These are phyloP conservation scores for Chlorella sorokiniana DNA, from an alignment of 139 green algal species.

Conservation along the genomic window DNA sequence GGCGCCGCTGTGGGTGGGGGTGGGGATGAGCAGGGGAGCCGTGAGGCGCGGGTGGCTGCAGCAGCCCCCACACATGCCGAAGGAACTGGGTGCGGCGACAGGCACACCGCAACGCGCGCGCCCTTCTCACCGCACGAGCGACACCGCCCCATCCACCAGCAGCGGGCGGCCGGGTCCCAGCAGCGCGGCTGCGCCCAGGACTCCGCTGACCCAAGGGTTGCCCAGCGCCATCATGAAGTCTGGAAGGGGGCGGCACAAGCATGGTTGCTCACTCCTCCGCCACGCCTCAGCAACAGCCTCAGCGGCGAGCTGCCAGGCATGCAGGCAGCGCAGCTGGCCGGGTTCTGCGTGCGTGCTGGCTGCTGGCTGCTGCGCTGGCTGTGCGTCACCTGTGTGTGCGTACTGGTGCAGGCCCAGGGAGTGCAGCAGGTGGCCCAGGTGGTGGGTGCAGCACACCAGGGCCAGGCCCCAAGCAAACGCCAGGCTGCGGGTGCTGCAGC, in stretches of 20 bases:
- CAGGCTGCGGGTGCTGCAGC: conserved; percentile 58
- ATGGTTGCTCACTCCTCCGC: neutral
- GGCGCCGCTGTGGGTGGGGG: conserved; percentile 47
- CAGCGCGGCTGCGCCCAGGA: conserved; percentile 78
- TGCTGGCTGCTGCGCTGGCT: neutral
- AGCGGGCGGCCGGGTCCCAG: conserved; percentile 78
- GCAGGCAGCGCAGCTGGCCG: no score
- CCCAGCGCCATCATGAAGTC: conserved; percentile 66
- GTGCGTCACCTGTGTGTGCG: conserved; percentile 45
- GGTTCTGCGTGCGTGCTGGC: no score
- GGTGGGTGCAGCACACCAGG: conserved; percentile 78
- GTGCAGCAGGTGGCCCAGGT: conserved; percentile 83
- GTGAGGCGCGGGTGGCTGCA: neutral
- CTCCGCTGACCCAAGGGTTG: conserved; percentile 61
- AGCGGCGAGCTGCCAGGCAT: no score
- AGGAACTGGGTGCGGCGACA: no score
- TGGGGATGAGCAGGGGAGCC: neutral
- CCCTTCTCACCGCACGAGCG: conserved; percentile 51
- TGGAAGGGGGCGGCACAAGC: neutral
- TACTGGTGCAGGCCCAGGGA: conserved; percentile 50
- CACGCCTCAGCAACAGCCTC: no score
- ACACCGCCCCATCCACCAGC: conserved; percentile 70
- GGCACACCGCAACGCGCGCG: no score
- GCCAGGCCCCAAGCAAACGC: conserved; percentile 78
- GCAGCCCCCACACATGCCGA: neutral